phyloP scores from a whole-genome alignment of 23 red algal species.

The Cyanidium caldarium region DNA sequence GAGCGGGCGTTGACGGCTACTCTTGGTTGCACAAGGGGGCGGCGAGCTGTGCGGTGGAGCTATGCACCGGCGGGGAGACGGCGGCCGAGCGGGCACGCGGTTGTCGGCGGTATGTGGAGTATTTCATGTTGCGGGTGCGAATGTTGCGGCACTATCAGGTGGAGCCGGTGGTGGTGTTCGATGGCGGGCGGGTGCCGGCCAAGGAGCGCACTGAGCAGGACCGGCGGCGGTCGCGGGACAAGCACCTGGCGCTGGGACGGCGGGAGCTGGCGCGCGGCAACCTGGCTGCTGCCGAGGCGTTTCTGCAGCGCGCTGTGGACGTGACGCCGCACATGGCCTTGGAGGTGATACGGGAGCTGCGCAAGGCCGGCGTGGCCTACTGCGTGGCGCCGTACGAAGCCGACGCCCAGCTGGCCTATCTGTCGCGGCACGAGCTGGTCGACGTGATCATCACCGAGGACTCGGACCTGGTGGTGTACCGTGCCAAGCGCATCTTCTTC shows the following conservation, averaged over 20 bases:
- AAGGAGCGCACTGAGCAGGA: constrained; percentile 54
- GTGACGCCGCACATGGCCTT: constrained; percentile 83
- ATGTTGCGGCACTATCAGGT: constrained; percentile 63
- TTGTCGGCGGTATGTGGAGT: constrained; percentile 25
- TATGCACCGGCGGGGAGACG: constrained; percentile 25
- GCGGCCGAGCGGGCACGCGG: neutral
- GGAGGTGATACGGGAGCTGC: constrained; percentile 32
- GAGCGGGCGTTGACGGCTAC: constrained; percentile 73
- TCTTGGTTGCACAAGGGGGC: constrained; percentile 69
- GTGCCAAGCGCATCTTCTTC: constrained; percentile 50
- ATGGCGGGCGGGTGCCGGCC: constrained; percentile 73
- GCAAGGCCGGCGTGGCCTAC: constrained; percentile 39
- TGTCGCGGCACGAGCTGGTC: constrained; percentile 35
- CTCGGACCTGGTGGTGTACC: constrained; percentile 90
- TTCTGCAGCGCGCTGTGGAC: constrained; percentile 43
- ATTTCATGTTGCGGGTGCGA: constrained; percentile 57
- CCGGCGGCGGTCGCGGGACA: constrained; percentile 22
- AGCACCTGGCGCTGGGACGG: constrained; percentile 25
- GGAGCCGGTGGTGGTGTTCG: constrained; percentile 80
- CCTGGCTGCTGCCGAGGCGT: constrained; percentile 22
- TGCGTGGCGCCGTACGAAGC: constrained; percentile 96
- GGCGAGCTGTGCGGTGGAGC: constrained; percentile 39
- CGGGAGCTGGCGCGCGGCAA: constrained; percentile 22
- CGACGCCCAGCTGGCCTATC: constrained; percentile 87
- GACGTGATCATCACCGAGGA: constrained; percentile 86